These are phyloP conservation scores for Fragaria iinumae DNA, from an alignment of 306 rosid genomes.

Conservation along the genomic window DNA sequence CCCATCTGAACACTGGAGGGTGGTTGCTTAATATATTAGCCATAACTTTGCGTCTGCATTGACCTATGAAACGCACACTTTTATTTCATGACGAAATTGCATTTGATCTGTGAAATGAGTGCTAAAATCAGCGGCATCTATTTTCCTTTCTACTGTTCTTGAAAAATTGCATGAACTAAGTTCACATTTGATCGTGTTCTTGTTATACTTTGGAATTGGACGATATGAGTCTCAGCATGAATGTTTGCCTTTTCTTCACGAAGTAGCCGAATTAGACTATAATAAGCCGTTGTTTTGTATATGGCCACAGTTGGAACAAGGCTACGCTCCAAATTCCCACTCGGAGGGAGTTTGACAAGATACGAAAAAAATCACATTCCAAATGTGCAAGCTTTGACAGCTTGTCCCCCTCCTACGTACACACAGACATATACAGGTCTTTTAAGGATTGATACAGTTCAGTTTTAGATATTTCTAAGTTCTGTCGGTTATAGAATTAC, in stretches of 20 bases:
- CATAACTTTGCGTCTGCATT: not conserved
- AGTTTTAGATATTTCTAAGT: too few species aligned
- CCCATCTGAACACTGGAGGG: conserved; percentile 2
- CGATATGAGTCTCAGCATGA: not conserved
- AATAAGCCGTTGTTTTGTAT: not conserved
- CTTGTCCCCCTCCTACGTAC: not conserved
- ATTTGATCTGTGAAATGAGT: not conserved
- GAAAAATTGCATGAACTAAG: not conserved
- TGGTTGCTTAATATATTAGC: not conserved
- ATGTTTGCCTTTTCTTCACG: not conserved
- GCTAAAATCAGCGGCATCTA: not conserved
- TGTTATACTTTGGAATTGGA: not conserved
- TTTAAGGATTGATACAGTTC: too few species aligned
- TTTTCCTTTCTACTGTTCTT: not conserved
- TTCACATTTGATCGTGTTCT: not conserved
- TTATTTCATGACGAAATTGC: not conserved
- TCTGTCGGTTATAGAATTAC: too few species aligned
- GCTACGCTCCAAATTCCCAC: not conserved
- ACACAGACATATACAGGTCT: not conserved
- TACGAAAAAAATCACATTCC: not conserved
- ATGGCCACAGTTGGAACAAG: not conserved
- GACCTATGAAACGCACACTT: not conserved
- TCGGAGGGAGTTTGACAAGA: too few species aligned
- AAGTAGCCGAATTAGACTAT: not conserved
- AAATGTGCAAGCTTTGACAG: not conserved